Evolutionary conservation across 805 yeast species (phyloP).

Genomic region (Ogataea ganodermae): DNA sequence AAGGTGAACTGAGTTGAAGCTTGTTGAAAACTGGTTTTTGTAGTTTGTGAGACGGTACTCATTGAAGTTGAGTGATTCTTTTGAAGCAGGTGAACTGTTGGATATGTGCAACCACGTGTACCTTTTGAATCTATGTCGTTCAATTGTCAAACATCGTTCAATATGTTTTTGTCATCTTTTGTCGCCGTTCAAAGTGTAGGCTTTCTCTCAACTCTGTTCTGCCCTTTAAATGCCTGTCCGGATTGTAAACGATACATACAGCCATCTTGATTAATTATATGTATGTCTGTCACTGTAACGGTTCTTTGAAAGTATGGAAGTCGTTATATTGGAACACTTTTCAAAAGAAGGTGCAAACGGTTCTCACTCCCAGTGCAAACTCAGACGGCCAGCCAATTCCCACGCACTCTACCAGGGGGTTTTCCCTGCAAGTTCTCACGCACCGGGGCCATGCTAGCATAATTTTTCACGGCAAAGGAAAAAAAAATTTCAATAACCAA

Average conservation of each 20-base stretch:
- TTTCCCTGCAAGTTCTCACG: not conserved
- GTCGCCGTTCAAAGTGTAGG: not conserved
- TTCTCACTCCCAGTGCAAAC: conserved; percentile 1
- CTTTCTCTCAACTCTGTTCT: not conserved
- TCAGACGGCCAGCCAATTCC: not conserved
- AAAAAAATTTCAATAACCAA: not conserved
- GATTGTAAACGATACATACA: conserved; percentile 23
- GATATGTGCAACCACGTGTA: no score
- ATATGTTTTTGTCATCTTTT: not conserved
- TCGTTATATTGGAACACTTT: conserved; percentile 1
- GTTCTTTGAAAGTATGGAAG: not conserved
- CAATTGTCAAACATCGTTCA: not conserved
- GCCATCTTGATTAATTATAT: conserved; percentile 29
- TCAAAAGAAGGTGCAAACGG: conserved; percentile 6
- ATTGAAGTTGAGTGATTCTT: no score
- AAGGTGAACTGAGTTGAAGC: no score
- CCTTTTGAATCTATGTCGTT: no score
- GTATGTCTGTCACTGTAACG: conserved; percentile 4
- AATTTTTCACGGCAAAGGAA: conserved; percentile 3
- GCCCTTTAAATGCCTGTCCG: not conserved
- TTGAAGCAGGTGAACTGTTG: no score
- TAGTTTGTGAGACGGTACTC: not conserved
- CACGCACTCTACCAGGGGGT: conserved; percentile 1
- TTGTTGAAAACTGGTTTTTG: no score
- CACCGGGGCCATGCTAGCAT: conserved; percentile 4